phyloP scores from a whole-genome alignment of 2,329 filamentous ascomycete species.

The Ophiostoma tasmaniense region DNA sequence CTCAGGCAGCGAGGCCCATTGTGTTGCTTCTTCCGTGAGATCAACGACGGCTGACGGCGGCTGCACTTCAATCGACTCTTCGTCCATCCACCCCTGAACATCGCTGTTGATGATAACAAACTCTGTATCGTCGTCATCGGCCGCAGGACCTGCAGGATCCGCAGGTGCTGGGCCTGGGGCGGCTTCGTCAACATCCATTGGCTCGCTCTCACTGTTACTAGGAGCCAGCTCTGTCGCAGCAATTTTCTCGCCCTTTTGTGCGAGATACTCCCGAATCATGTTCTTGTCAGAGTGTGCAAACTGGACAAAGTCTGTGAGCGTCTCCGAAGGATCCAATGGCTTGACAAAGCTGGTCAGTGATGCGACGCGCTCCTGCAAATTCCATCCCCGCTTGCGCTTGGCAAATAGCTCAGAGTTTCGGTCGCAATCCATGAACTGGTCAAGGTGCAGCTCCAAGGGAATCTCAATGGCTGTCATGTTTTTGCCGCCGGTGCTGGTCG shows the following conservation, averaged over 20 bases:
- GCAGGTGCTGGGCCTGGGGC: not conserved
- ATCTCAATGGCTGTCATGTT: conserved; percentile 70
- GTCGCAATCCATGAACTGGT: conserved; percentile 71
- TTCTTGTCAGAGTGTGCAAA: not conserved
- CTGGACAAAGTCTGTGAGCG: not conserved
- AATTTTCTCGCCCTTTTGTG: not conserved
- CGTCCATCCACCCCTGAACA: conserved; percentile 25
- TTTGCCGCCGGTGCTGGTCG: conserved; percentile 64
- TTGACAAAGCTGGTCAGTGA: conserved; percentile 31
- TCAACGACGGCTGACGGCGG: not conserved
- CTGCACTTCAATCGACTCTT: conserved; percentile 27
- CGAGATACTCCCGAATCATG: not conserved
- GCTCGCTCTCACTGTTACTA: not conserved
- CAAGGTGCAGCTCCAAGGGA: conserved; percentile 74
- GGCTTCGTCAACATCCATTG: not conserved
- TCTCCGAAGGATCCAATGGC: not conserved
- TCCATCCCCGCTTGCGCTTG: conserved; percentile 64
- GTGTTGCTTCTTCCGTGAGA: not conserved
- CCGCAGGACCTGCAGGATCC: too few relatives aligned
- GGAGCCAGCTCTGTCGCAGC: not conserved
- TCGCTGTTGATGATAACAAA: conserved; percentile 20
- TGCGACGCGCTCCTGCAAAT: conserved; percentile 56
- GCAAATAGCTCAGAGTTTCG: conserved; percentile 53
- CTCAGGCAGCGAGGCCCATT: not conserved
- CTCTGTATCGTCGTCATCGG: conserved; percentile 1